A percentile compares a stretch with the other conserved stretches of the same genome.
Evolutionary conservation across 352 stramenopile genomes (phyloP).

Genomic region (Phytophthora citricola): DNA sequence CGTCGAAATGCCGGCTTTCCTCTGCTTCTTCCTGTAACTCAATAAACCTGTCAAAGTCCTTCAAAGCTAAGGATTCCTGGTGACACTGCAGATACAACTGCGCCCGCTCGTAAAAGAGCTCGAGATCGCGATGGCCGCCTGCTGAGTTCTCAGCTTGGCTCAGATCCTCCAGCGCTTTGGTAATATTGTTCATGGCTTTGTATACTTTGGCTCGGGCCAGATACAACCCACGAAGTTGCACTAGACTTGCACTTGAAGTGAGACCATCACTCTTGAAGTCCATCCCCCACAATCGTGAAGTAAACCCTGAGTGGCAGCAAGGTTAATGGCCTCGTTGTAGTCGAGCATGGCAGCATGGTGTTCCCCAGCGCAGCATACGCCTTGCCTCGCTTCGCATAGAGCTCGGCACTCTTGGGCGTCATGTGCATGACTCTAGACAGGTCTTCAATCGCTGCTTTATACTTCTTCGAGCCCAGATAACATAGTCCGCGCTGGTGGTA

Average conservation of each 20-base stretch:
- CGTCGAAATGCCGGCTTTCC: slow-evolving; percentile 44
- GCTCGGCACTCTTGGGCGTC: slow-evolving; percentile 68
- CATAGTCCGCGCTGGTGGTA: slow-evolving; percentile 70
- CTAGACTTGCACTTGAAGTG: slow-evolving; percentile 31
- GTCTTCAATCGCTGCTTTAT: slow-evolving; percentile 75
- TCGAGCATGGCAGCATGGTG: slow-evolving; percentile 63
- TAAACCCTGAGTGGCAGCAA: slow-evolving; percentile 46
- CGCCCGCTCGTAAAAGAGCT: slow-evolving; percentile 70
- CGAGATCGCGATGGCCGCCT: slow-evolving; percentile 55
- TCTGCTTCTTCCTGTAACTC: slow-evolving; percentile 67
- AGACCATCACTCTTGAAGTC: slow-evolving; percentile 27
- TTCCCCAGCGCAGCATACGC: slow-evolving; percentile 63
- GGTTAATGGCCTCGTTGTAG: slow-evolving; percentile 68
- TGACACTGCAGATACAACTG: slow-evolving; percentile 57
- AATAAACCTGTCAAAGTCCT: slow-evolving; percentile 72
- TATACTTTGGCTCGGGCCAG: slow-evolving; percentile 65
- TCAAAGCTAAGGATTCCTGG: slow-evolving; percentile 53
- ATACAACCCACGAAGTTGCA: slow-evolving; percentile 55
- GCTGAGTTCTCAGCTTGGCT: slow-evolving; percentile 46
- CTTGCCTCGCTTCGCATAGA: slow-evolving; percentile 72
- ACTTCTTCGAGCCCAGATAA: slow-evolving; percentile 61
- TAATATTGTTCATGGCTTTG: slow-evolving; percentile 61
- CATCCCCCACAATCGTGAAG: slow-evolving; percentile 32
- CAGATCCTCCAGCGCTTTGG: slow-evolving; percentile 62
- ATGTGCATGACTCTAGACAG: slow-evolving; percentile 71